A percentile compares a stretch with the other conserved stretches of the same genome.
These are phyloP conservation scores for Zygoascus tannicola DNA, from an alignment of 805 yeast species.

Conservation along the genomic window DNA sequence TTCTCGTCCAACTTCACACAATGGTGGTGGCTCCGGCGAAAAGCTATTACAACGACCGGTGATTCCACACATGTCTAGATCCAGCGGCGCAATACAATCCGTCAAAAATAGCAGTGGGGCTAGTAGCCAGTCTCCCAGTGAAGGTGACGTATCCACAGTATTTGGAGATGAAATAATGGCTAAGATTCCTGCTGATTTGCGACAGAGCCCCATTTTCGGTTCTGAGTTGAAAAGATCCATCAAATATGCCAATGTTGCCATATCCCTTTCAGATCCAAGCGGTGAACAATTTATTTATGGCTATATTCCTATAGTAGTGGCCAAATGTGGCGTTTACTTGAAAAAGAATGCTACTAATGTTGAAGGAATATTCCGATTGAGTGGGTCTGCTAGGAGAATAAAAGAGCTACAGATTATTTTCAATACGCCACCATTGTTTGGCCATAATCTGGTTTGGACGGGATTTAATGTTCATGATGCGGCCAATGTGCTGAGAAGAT, in stretches of 20 bases:
- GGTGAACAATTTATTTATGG: conserved; percentile 73
- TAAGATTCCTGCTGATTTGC: conserved; percentile 8
- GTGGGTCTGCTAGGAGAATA: conserved; percentile 83
- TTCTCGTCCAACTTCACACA: too few species aligned
- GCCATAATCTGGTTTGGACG: conserved; percentile 81
- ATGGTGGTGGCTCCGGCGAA: too few species aligned
- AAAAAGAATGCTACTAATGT: conserved; percentile 62
- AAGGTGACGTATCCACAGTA: background rate
- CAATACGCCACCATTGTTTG: conserved; percentile 83
- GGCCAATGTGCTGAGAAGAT: conserved; percentile 80
- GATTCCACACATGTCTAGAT: conserved; percentile 1
- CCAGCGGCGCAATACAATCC: background rate
- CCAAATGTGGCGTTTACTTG: conserved; percentile 82
- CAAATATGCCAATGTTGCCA: conserved; percentile 65
- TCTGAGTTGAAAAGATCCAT: conserved; percentile 65
- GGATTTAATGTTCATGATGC: conserved; percentile 96
- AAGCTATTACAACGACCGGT: background rate
- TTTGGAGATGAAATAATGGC: background rate
- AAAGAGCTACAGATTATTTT: conserved; percentile 77
- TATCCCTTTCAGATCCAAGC: conserved; percentile 48
- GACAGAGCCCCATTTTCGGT: conserved; percentile 54
- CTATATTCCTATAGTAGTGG: conserved; percentile 85
- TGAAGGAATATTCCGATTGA: conserved; percentile 89
- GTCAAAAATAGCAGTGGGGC: background rate
- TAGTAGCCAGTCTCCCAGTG: conserved; percentile 2